Conservation (phyloP, 371 early-diverging fungal genomes). For the Mucor mucedo region DNA sequence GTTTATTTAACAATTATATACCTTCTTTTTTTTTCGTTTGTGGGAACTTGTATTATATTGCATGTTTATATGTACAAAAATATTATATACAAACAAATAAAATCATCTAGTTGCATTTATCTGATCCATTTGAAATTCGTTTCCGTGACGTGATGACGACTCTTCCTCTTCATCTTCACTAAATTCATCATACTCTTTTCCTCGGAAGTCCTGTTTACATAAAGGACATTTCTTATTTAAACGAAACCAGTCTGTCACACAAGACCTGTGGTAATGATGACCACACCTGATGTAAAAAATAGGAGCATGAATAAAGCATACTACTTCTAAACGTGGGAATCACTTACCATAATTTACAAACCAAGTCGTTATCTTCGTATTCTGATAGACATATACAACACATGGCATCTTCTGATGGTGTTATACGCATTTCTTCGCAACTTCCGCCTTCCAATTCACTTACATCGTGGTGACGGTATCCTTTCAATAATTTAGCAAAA, state of each 20-base stretch:
- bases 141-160: neutral
- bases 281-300: conserved; percentile 31
- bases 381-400: conserved; percentile 69
- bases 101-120: neutral
- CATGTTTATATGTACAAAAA: no score
- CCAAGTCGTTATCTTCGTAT: conserved; percentile 63
- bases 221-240: conserved; percentile 38
- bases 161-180: conserved; percentile 4
- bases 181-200: conserved; percentile 23
- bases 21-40: no score
- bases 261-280: conserved; percentile 41
- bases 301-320: neutral
- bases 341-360: conserved; percentile 57
- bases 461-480: conserved; percentile 4
- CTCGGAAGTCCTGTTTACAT: conserved; percentile 38
- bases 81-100: neutral
- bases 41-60: no score
- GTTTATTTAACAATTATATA: neutral
- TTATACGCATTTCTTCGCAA: conserved; percentile 26
- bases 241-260: conserved; percentile 39
- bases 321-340: neutral
- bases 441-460: conserved; percentile 1
- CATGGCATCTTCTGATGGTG: conserved; percentile 47
- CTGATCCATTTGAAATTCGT: conserved; percentile 1
- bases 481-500: conserved; percentile 20